Conservation (phyloP, 192 early-diverging fungal genomes). For the Diversispora eburnea region DNA sequence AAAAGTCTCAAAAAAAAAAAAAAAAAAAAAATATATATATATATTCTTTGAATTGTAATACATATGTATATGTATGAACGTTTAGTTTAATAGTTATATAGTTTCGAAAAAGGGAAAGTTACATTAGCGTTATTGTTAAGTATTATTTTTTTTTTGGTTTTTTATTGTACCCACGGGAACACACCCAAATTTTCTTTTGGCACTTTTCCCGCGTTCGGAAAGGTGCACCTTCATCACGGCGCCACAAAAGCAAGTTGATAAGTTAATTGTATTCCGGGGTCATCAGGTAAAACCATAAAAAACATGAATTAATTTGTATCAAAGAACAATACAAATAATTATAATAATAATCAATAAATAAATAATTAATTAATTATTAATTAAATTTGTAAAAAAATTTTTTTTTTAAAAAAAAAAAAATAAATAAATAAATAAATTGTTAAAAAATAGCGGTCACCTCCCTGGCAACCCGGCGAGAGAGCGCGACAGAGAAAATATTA, state of each 20-base stretch:
- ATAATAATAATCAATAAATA: not conserved
- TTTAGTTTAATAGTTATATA: too few species aligned
- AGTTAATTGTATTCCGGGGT: conserved; percentile 29
- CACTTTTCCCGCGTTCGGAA: conserved; percentile 32
- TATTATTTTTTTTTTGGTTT: too few species aligned
- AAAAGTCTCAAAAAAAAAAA: too few species aligned
- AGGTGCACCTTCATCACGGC: conserved; percentile 30
- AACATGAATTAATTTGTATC: not conserved
- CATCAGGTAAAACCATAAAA: conserved; percentile 17
- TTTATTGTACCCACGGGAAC: not conserved
- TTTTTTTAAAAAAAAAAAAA: not conserved
- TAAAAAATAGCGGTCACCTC: conserved; percentile 22
- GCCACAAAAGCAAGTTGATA: conserved; percentile 28
- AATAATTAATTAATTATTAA: not conserved
- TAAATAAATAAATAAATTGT: not conserved
- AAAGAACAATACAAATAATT: too few species aligned
- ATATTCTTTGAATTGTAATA: too few species aligned
- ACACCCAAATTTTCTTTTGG: conserved; percentile 4
- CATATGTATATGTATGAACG: too few species aligned
- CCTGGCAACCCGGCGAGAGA: conserved; percentile 24
- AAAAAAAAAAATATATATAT: too few species aligned
- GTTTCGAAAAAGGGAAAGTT: too few species aligned
- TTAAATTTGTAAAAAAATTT: not conserved
- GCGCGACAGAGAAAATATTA: not conserved
- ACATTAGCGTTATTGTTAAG: too few species aligned